These are phyloP conservation scores for Monosporascus cannonballus DNA, from an alignment of 2,329 filamentous ascomycete genomes.

Conservation along the genomic window DNA sequence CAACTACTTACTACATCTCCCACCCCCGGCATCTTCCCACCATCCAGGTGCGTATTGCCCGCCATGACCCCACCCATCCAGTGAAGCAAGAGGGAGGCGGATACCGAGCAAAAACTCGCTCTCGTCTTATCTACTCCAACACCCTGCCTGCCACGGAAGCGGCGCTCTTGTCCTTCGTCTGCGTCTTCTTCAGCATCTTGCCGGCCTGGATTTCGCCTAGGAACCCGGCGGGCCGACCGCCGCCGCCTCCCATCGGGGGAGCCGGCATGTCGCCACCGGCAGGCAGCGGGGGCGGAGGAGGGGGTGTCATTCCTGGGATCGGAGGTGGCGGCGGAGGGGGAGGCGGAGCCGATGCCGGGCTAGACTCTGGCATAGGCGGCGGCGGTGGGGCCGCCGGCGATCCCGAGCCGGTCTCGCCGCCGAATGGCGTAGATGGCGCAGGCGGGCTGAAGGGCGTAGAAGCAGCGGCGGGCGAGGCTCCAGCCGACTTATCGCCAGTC, in stretches of 20 bases:
- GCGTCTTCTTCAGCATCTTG: conserved; percentile 74
- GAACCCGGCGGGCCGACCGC: conserved; percentile 55
- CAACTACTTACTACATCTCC: no score
- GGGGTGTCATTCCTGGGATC: conserved; percentile 30
- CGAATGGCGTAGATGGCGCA: conserved; percentile 20
- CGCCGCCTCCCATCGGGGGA: conserved; percentile 38
- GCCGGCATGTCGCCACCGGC: conserved; percentile 37
- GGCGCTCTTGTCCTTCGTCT: conserved; percentile 79
- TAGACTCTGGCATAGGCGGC: conserved; percentile 31
- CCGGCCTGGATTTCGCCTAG: conserved; percentile 80
- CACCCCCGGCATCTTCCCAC: no score
- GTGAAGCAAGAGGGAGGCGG: neutral
- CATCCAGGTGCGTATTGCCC: no score
- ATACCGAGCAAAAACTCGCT: neutral
- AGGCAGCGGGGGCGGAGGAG: conserved; percentile 39
- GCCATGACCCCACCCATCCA: neutral
- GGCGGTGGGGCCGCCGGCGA: conserved; percentile 25
- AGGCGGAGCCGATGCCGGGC: conserved; percentile 23
- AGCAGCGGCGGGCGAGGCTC: conserved; percentile 32
- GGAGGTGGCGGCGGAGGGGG: conserved; percentile 39
- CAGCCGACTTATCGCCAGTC: conserved; percentile 60
- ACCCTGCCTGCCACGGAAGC: conserved; percentile 73
- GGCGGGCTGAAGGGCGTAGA: conserved; percentile 28
- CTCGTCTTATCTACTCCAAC: conserved; percentile 34
- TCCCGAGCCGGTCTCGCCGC: conserved; percentile 25